Conservation (phyloP, 495 filamentous ascomycete genomes). For the Penicillium cataractarum region DNA sequence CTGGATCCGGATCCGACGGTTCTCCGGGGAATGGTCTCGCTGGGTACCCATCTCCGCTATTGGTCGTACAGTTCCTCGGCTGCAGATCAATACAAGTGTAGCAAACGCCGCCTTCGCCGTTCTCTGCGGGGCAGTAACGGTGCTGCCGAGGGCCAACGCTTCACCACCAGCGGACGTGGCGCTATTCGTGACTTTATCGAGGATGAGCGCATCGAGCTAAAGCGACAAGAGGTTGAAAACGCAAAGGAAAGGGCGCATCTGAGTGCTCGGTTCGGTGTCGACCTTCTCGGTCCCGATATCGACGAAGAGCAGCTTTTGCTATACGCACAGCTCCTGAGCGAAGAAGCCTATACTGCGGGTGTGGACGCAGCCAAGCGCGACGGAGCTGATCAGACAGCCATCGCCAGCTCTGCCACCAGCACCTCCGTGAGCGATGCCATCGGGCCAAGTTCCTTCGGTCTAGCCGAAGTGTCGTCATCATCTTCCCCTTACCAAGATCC, state of each 20-base stretch:
- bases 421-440: conserved; percentile 47
- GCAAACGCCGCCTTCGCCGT: conserved; percentile 64
- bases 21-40: conserved; percentile 88
- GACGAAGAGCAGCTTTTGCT: conserved; percentile 87
- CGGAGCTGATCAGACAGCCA: conserved; percentile 36
- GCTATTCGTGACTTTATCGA: conserved; percentile 78
- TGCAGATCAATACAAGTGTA: conserved; percentile 65
- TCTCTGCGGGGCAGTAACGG: conserved; percentile 62
- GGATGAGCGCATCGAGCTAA: conserved; percentile 77
- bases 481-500: conserved; percentile 44
- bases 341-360: conserved; percentile 65
- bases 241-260: conserved; percentile 65
- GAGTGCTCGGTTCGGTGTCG: conserved; percentile 78
- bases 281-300: conserved; percentile 69
- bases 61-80: conserved; percentile 86
- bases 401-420: conserved; percentile 52
- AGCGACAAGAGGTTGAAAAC: conserved; percentile 68
- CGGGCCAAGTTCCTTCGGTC: conserved; percentile 53
- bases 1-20: conserved; percentile 88
- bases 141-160: conserved; percentile 53
- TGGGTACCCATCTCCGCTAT: conserved; percentile 85
- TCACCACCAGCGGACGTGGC: conserved; percentile 61
- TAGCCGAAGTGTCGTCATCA: conserved; percentile 49
- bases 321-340: conserved; percentile 86
- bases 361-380: conserved; percentile 60